Base-by-base conservation (phyloP, 257 asterid species). In the Petunia secreta region DNA sequence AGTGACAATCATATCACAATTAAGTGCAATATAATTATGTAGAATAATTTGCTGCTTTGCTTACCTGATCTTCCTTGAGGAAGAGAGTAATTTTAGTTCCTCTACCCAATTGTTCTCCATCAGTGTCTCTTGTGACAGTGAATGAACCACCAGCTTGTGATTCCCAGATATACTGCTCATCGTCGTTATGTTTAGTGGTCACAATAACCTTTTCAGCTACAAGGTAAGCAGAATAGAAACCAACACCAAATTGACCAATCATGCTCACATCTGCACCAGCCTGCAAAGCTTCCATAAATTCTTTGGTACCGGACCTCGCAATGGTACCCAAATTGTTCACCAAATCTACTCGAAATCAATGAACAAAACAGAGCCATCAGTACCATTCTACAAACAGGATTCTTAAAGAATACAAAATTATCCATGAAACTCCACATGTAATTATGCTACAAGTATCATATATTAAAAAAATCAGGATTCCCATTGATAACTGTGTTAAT, bases 31-130 rank as follows among this genome's bases (percentile, higher is more conserved):
- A 25, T 25, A 25, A 25, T 25, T 25, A 7, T 59, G 64, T 36
- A 59, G 0, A 59, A 59, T 36, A 16, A 59, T 14, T 25, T 25
- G 25, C 25, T 25, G 25, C 25, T 25, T 25, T 25, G 25, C 3
- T 59, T 81, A 91, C 97, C 97, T 90, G 97, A 68, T 92, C 97
- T 60, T 92, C 97, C 87, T 92, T 92, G 11, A 92, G 81, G 85
- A 85, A 92, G 81, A 92, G 94, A 44, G 91, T 89, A 14, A 92
- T 92, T 80, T 92, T 92, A 13, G 97, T 90, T 76, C 97, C 97
- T 14, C 97, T 74, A 63, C 97, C 97, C 48, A 90, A 91, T 48
- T 83, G 89, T 78, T 90, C 97, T 0, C 97, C 97, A 1, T 84
- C 80, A 6, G 84, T 86, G 57, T 92, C 97, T 83, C 94, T 89